Percentiles rank a stretch among this genome's conserved stretches.
Conservation (phyloP, 371 early-diverging fungal genomes). For the Apophysomyces sp. region DNA sequence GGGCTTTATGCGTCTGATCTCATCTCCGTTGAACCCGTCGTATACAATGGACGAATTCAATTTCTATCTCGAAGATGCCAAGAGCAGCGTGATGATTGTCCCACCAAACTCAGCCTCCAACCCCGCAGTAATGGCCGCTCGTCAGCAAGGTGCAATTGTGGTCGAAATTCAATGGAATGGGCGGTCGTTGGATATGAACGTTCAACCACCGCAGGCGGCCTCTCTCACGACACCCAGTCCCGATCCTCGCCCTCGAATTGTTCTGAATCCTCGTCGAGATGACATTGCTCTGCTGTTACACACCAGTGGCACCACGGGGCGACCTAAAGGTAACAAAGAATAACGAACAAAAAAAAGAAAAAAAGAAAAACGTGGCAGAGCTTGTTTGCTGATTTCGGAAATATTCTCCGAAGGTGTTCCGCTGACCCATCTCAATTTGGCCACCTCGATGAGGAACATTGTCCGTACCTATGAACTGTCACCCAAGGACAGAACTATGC, state of each 20-base stretch:
- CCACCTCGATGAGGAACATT: constrained; percentile 76
- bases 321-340: constrained; percentile 69
- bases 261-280: constrained; percentile 42
- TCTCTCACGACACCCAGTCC: background rate
- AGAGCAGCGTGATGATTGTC: constrained; percentile 64
- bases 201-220: constrained; percentile 10
- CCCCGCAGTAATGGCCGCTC: constrained; percentile 66
- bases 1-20: constrained; percentile 59
- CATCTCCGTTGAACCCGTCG: constrained; percentile 80
- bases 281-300: constrained; percentile 91
- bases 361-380: background rate
- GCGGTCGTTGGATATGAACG: constrained; percentile 22
- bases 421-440: constrained; percentile 78
- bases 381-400: constrained; percentile 1
- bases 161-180: constrained; percentile 61
- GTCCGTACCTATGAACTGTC: constrained; percentile 65
- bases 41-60: constrained; percentile 75
- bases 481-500: constrained; percentile 60
- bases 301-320: constrained; percentile 91
- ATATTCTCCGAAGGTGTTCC: constrained; percentile 64
- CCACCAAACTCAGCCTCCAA: constrained; percentile 49
- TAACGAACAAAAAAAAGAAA: background rate
- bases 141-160: constrained; percentile 49
- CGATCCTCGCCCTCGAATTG: background rate
- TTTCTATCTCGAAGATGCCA: constrained; percentile 78